Evolutionary conservation across 306 rosid species (phyloP), one percentile per base, ranked within the genome.

Genomic region (Prunus campanulata): DNA sequence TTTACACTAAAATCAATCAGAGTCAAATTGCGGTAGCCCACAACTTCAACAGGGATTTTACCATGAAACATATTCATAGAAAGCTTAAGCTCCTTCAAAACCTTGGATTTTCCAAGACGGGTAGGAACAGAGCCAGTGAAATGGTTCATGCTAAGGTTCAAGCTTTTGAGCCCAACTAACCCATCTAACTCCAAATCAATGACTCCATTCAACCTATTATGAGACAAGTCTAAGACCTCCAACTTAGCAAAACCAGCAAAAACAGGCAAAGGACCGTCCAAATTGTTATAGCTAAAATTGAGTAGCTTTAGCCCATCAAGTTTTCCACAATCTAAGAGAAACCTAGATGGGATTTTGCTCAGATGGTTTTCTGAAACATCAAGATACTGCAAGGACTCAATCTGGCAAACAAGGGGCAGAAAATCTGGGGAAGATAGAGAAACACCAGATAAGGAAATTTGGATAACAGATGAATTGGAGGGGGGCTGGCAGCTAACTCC

Each of bases 141-240:
- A 0, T 0, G 0, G 78, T 90, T 95, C 71, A 0, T 2, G 74
- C 72, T 72, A 3, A 95, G 92, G 74, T 84, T 86, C 77, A 95
- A 83, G 67, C 19, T 62, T 52, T 25, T 88, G 46, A 95, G 96
- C 46, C 77, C 47, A 67, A 22, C 79, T 86, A 95, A 74, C 50
- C 61, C 87, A 73, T 85, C 82, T 48, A 95, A 83, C 86, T 86
- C 39, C 4, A 39, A 61, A 72, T 2, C 46, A 68, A 92, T 68
- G 42, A 0, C 73, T 39, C 91, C 96, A 25, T 0, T 2, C 35
- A 92, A 65, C 0, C 0, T 0, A 84, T 95, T 92, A 76, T 39
- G 79, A 83, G 97, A 83, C 68, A 95, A 78, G 79, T 95, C 97
- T 69, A 92, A 80, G 47, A 61, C 3, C 77, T 92, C 86, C 89